These are phyloP conservation scores for Inga laurina DNA, from an alignment of 306 rosid species.

Conservation along the genomic window DNA sequence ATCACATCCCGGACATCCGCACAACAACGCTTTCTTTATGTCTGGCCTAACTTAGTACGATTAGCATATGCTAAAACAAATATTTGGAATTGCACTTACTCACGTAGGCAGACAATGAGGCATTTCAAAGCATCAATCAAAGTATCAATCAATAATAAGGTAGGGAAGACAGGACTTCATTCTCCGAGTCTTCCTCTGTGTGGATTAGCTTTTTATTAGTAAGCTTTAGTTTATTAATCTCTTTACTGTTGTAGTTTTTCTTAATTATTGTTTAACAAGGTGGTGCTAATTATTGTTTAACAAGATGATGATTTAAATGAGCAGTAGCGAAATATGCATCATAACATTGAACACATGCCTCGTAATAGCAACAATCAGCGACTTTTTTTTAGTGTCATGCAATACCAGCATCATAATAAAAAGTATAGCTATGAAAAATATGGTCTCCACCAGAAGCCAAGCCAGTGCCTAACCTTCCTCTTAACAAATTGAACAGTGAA, in stretches of 20 bases:
- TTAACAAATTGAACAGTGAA: no score
- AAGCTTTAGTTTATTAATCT: neutral
- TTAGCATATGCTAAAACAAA: neutral
- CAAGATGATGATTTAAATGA: no score
- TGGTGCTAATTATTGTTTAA: neutral
- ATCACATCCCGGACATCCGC: neutral
- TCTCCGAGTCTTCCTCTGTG: neutral
- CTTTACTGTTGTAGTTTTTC: neutral
- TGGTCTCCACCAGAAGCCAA: no score
- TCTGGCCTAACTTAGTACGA: neutral
- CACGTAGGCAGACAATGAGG: neutral
- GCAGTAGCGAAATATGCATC: no score
- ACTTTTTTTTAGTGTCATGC: no score
- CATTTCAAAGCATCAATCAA: neutral
- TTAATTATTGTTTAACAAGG: neutral
- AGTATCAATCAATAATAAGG: neutral
- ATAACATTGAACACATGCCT: no score
- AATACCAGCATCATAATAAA: no score
- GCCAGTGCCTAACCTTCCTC: no score
- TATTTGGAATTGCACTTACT: neutral
- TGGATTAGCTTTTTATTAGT: neutral
- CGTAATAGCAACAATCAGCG: no score
- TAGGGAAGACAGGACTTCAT: neutral
- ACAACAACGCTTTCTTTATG: neutral
- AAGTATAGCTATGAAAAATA: no score